A percentile compares a stretch with the other conserved stretches of the same genome.
phyloP scores from a whole-genome alignment of 495 filamentous ascomycete species.

The Podospora anserina region DNA sequence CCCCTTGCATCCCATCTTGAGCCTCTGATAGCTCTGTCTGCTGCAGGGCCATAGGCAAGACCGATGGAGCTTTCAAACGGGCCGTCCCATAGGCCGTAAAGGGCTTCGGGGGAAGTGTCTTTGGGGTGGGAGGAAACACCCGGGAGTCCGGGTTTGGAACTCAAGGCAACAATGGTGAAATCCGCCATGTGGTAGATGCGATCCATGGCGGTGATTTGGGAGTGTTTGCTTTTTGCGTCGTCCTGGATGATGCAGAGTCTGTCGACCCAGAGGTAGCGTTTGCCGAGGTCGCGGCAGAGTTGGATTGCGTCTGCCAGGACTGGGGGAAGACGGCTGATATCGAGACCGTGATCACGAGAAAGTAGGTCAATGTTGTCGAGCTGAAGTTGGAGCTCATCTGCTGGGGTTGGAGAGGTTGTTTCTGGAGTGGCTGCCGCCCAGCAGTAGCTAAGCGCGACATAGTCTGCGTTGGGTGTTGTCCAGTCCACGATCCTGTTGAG shows the following conservation, averaged over 20 bases:
- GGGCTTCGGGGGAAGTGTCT: background rate
- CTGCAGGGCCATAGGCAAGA: background rate
- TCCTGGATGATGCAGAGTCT: background rate
- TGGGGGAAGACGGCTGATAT: background rate
- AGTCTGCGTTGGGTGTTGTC: no score
- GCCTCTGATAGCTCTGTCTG: background rate
- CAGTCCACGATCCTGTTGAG: no score
- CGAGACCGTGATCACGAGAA: background rate
- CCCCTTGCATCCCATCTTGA: background rate
- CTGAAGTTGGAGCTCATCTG: background rate
- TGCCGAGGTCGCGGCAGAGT: background rate
- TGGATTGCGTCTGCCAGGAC: background rate
- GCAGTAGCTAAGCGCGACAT: no score
- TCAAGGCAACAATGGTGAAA: constrained; percentile 1
- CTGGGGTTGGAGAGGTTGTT: no score
- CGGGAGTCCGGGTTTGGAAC: background rate
- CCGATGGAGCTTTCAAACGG: background rate
- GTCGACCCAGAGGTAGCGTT: background rate
- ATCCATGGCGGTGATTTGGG: background rate
- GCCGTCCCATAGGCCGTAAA: background rate
- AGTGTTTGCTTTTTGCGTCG: background rate
- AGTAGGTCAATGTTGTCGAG: background rate
- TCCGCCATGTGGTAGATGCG: background rate
- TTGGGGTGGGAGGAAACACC: background rate
- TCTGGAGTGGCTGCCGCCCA: no score